Base-by-base conservation (phyloP, 2,329 filamentous ascomycete genomes). In the Alternaria gansuensis region DNA sequence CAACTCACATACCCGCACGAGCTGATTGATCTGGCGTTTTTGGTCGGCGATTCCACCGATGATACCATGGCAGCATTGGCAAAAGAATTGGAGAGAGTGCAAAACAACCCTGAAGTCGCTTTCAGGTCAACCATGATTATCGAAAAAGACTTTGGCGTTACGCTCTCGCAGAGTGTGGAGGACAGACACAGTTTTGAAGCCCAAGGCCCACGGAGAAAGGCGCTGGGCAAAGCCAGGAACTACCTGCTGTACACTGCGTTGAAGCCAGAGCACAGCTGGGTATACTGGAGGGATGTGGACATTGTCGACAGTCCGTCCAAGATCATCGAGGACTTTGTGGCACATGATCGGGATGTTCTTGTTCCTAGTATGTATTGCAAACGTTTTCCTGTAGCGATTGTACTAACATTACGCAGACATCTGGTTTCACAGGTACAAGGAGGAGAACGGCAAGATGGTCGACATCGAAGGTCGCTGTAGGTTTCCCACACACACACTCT, bases 251-350 rank as follows among this genome's bases (percentile, higher is more conserved):
- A 88, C 31, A 84, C 92, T 0, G 90, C 95, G 3, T 76, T 99
- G 71, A 96, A 96, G 81, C 88, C 93, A 0, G 93, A 98, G 62
- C 95, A 99, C 76, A 94, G 93, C 8, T 99, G 95, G 95, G 93
- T 98, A 8, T 98, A 97, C 78, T 99, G 95, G 95, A 88, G 95
- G 60, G 95, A 99, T 77, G 93, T 97, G 49, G 95, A 99, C 78
- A 97, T 99, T 69, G 88, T 91, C 45, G 93, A 99, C 74, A 96
- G 90, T 76, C 92, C 94, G 2, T 85, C 86, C 64, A 89, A 86
- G 73, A 96, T 99, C 61, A 83, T 99, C 33, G 93, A 99, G 80
- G 95, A 99, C 73, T 96, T 99, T 69, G 90, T 96, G 70, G 91
- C 92, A 21, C 95, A 98, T 73, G 91, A 99, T 77, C 88, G 89